phyloP scores from a whole-genome alignment of 1,284 basidiomycete genomes.

The Ustilago tritici region DNA sequence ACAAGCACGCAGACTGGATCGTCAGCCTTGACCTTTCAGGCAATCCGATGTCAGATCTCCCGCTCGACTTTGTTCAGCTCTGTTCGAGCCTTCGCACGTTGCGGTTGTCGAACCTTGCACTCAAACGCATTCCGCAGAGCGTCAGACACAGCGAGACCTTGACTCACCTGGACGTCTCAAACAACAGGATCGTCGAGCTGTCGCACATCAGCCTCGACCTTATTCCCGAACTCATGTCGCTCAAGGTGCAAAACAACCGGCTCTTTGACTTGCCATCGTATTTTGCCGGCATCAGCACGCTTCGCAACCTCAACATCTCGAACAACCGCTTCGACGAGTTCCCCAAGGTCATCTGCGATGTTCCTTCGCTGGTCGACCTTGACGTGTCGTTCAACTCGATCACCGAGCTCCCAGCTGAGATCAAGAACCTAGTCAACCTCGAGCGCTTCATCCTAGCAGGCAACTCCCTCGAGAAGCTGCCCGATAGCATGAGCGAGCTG shows the following conservation, averaged over 20 bases:
- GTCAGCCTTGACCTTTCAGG: slow-evolving; percentile 88
- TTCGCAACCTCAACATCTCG: slow-evolving; percentile 90
- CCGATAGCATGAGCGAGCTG: slow-evolving; percentile 57
- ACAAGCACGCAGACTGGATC: slow-evolving; percentile 87
- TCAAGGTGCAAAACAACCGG: slow-evolving; percentile 92
- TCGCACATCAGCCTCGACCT: slow-evolving; percentile 85
- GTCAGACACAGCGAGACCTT: slow-evolving; percentile 82
- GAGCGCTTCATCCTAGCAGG: slow-evolving; percentile 64
- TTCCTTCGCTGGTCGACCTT: slow-evolving; percentile 82
- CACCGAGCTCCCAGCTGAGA: slow-evolving; percentile 81
- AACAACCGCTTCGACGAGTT: slow-evolving; percentile 94
- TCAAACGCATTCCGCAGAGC: slow-evolving; percentile 90
- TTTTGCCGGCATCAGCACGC: slow-evolving; percentile 79
- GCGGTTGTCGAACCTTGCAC: slow-evolving; percentile 89
- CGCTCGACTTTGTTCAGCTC: slow-evolving; percentile 93
- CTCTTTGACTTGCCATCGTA: slow-evolving; percentile 87
- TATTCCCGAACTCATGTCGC: slow-evolving; percentile 78
- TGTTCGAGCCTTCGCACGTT: slow-evolving; percentile 87
- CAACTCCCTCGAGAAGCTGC: slow-evolving; percentile 62
- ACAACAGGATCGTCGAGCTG: slow-evolving; percentile 90
- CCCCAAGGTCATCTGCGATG: slow-evolving; percentile 81
- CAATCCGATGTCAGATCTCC: slow-evolving; percentile 96
- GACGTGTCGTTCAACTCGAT: slow-evolving; percentile 97
- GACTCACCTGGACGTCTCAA: slow-evolving; percentile 87
- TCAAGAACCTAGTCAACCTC: slow-evolving; percentile 75